Evolutionary conservation across 2,329 filamentous ascomycete genomes (phyloP), one percentile per base, ranked within the genome.

Genomic region (Stenocarpella maydis): DNA sequence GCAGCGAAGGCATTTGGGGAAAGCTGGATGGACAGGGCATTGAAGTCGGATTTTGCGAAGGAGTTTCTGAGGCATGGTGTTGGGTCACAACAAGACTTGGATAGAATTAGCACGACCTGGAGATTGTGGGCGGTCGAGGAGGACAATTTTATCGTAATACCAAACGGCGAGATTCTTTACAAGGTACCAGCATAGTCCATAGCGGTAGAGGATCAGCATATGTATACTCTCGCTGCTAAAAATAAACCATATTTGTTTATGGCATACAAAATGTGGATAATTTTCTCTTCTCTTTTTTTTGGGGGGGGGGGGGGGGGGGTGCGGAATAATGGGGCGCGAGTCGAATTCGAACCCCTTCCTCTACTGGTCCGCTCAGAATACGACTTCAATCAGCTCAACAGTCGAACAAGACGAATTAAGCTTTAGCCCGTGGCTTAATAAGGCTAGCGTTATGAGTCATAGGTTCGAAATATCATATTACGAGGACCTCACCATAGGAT

Each of bases 151-250:
- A 65, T 68, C 10, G 58, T 65, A 1, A 69, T 71, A 39, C 65
- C 69, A 8, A 68, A 69, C 12, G 69, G 69, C 0, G 69, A 71
- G 28, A 69, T 71, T 1, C 14, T 71, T n/a, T 71, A 68, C 41
- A 68, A 21, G 34, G 55, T 70, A 4, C 68, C 68, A n/a, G 65
- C 28, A 4, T 37, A 37, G 24, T 10, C 9, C 6, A 37, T 12
- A 2, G 9, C 0, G 21, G 10, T 45, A 12, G 7, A 3, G 9
- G 43, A 45, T 8, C 4, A 45, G 15, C 15, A n/a, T n/a, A n/a
- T n/a, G n/a, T n/a, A n/a, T n/a, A n/a, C 2, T 17, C 3, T 43
- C 43, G 7, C 43, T 45, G 43, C 26, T 5, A 37, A 10, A 10
- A 12, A 37, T n/a, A 37, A 37, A 9, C 12, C 34, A 7, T 9